Evolutionary conservation across 2,329 filamentous ascomycete species (phyloP).

Genomic region (Trichoderma sp.): DNA sequence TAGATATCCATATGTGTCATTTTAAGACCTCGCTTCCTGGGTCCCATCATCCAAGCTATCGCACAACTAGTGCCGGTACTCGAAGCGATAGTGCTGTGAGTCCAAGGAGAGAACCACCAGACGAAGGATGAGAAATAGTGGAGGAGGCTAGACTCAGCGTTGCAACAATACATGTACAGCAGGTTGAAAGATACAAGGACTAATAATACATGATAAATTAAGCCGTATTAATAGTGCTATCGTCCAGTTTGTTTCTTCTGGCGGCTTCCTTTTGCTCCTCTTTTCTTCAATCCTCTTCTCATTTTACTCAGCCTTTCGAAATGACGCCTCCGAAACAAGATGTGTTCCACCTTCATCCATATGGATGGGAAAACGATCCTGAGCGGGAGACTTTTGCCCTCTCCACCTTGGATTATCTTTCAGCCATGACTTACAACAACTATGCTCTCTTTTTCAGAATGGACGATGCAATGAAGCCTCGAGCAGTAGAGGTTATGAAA

Average conservation of each 20-base stretch:
- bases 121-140: neutral
- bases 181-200: neutral
- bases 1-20: neutral
- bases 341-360: neutral
- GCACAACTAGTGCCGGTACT: neutral
- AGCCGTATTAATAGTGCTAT: neutral
- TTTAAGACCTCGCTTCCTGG: neutral
- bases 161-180: neutral
- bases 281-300: neutral
- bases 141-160: neutral
- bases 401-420: slow-evolving; percentile 13
- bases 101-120: neutral
- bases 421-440: slow-evolving; percentile 16
- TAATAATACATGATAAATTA: neutral
- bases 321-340: slow-evolving; percentile 17
- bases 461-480: slow-evolving; percentile 1
- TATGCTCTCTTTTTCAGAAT: slow-evolving; percentile 19
- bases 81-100: neutral
- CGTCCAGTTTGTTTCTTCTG: neutral
- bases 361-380: slow-evolving; percentile 21
- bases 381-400: neutral
- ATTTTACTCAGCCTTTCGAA: neutral
- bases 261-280: neutral
- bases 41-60: neutral
- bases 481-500: slow-evolving; percentile 3